A percentile compares a stretch with the other conserved stretches of the same genome.
Evolutionary conservation across 208 protist genomes (phyloP).

Genomic region (Acanthamoeba sp.): DNA sequence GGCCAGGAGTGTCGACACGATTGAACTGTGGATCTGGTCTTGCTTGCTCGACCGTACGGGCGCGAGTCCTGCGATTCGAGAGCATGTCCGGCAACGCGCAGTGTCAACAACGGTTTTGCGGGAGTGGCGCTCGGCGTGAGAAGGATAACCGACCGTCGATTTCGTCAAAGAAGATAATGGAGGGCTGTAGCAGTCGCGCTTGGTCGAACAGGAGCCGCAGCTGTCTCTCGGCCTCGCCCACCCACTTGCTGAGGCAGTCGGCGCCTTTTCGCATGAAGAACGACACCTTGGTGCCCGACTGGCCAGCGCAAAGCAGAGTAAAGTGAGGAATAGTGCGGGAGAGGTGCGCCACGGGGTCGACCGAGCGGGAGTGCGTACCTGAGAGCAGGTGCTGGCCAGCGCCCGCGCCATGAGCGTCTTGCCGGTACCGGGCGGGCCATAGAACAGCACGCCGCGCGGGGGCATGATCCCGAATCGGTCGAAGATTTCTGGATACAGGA

Average conservation of each 20-base stretch:
- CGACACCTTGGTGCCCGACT: conserved; percentile 81
- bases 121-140: too few species aligned
- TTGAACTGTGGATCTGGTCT: conserved; percentile 88
- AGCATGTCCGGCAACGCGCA: too few species aligned
- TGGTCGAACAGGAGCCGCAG: conserved; percentile 92
- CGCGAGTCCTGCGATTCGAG: conserved; percentile 89
- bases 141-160: conserved; percentile 84
- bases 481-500: conserved; percentile 90
- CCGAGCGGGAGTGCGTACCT: neutral
- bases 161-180: conserved; percentile 96
- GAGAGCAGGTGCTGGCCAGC: conserved; percentile 85
- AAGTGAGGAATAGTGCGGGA: neutral
- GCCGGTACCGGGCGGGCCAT: conserved; percentile 89
- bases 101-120: too few species aligned
- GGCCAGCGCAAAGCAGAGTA: conserved; percentile 30
- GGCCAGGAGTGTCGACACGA: conserved; percentile 91
- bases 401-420: conserved; percentile 90
- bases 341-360: neutral
- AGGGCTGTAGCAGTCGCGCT: conserved; percentile 87
- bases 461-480: conserved; percentile 83
- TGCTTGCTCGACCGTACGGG: conserved; percentile 88
- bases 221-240: conserved; percentile 92
- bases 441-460: conserved; percentile 86
- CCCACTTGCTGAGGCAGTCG: conserved; percentile 91
- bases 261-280: conserved; percentile 96